Conservation (phyloP, 2,329 filamentous ascomycete genomes). For the Aspergillus sp. region DNA sequence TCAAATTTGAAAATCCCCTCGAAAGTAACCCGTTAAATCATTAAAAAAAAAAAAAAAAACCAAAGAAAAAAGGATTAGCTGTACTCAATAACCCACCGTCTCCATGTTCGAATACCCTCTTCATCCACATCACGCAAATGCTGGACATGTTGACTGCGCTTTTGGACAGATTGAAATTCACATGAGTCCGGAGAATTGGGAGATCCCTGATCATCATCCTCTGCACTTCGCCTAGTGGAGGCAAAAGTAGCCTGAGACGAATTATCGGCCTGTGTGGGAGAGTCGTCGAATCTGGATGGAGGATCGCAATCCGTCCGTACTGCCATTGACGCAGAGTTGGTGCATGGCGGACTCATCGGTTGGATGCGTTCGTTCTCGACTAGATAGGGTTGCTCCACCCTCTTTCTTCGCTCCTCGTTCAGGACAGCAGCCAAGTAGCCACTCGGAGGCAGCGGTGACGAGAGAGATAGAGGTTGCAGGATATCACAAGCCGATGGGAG, state of each 20-base stretch:
- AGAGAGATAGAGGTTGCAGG: constrained; percentile 23
- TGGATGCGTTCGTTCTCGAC: background rate
- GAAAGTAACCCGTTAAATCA: background rate
- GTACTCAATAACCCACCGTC: constrained; percentile 38
- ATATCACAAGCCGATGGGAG: constrained; percentile 27
- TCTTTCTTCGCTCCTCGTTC: constrained; percentile 12
- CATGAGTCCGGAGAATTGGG: constrained; percentile 11
- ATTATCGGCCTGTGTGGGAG: constrained; percentile 10
- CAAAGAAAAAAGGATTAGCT: constrained; percentile 18
- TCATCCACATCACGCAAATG: constrained; percentile 30
- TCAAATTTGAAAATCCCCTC: background rate
- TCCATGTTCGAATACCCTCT: constrained; percentile 34
- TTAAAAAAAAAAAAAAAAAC: background rate
- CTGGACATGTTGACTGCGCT: constrained; percentile 32
- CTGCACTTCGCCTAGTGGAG: constrained; percentile 14
- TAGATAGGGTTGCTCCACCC: constrained; percentile 10
- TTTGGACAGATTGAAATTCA: constrained; percentile 21
- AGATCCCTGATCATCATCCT: constrained; percentile 10
- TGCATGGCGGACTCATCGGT: background rate
- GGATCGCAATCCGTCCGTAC: constrained; percentile 7
- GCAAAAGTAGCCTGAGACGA: constrained; percentile 10
- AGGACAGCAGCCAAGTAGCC: constrained; percentile 23
- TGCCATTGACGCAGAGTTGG: background rate
- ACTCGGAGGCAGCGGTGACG: constrained; percentile 23
- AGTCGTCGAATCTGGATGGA: constrained; percentile 8